Percentiles rank a stretch among this genome's conserved stretches.
Conservation (phyloP, 805 yeast species). For the Candida pseudoglaebosa region DNA sequence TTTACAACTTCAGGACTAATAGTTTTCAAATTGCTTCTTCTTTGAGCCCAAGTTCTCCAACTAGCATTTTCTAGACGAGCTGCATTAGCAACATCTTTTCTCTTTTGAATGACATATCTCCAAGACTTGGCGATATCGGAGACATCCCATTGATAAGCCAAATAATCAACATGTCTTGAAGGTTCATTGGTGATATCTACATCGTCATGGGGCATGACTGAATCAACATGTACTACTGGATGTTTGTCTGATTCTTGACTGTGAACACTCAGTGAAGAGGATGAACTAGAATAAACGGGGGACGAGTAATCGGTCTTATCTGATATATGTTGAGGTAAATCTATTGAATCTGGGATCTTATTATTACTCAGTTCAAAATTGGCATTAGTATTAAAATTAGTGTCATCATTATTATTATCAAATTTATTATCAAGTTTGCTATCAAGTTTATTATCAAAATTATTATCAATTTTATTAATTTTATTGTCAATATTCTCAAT, state of each 20-base stretch:
- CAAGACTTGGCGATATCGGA: constrained; percentile 90
- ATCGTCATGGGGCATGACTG: constrained; percentile 71
- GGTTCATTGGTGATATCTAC: constrained; percentile 77
- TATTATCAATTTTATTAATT: too few relatives aligned
- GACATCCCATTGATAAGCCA: constrained; percentile 95
- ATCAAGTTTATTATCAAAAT: too few relatives aligned
- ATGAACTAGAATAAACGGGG: constrained; percentile 4
- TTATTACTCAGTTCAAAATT: too few relatives aligned
- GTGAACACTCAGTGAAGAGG: constrained; percentile 6
- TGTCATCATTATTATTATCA: too few relatives aligned
- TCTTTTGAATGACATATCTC: constrained; percentile 82
- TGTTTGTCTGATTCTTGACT: constrained; percentile 7
- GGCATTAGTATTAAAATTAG: too few relatives aligned
- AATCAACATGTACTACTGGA: background rate
- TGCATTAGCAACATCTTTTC: constrained; percentile 74
- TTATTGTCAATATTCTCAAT: too few relatives aligned
- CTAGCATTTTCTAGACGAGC: constrained; percentile 53
- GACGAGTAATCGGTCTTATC: background rate
- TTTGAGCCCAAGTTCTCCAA: constrained; percentile 95
- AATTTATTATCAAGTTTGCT: too few relatives aligned
- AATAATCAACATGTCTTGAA: constrained; percentile 86
- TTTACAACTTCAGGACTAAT: constrained; percentile 88
- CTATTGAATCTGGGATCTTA: too few relatives aligned
- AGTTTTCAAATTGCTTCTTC: constrained; percentile 62
- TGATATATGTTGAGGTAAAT: background rate